Evolutionary conservation across 192 early-diverging fungal genomes (phyloP).

Genomic region (Linnemannia exigua): DNA sequence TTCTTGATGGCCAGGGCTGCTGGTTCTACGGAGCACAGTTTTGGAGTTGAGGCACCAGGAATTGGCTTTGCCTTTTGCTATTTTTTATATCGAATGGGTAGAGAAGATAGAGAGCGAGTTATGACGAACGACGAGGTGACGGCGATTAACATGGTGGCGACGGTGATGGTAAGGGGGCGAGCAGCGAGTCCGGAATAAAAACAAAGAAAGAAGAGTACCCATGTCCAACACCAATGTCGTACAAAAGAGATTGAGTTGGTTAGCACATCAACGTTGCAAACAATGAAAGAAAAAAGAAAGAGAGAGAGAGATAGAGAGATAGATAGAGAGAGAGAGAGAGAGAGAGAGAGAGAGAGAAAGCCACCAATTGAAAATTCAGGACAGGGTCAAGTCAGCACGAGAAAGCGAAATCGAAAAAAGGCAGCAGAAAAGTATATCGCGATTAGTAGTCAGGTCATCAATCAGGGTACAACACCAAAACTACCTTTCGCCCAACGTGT

Average conservation of each 20-base stretch:
- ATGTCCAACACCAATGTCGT: too few relatives aligned
- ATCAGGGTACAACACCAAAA: not conserved
- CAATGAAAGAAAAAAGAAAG: not conserved
- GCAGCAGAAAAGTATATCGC: not conserved
- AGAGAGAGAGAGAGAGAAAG: not conserved
- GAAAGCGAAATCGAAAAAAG: not conserved
- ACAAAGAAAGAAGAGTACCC: not conserved
- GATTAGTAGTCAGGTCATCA: not conserved
- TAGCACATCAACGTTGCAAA: not conserved
- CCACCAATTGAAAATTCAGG: constrained; percentile 36
- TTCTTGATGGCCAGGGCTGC: constrained; percentile 42
- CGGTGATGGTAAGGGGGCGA: not conserved
- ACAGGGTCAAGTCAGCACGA: not conserved
- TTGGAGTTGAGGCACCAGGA: constrained; percentile 78
- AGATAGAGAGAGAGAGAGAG: too few relatives aligned
- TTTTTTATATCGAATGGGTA: too few relatives aligned
- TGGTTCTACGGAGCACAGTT: constrained; percentile 67
- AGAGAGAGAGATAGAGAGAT: too few relatives aligned
- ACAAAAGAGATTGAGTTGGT: too few relatives aligned
- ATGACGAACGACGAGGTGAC: not conserved
- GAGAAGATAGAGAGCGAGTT: not conserved
- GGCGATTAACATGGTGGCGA: not conserved
- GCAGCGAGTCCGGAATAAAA: not conserved
- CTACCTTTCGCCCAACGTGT: not conserved
- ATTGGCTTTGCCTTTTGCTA: constrained; percentile 78